phyloP scores from a whole-genome alignment of 352 stramenopile species.

The Elongisporangium prolatum region DNA sequence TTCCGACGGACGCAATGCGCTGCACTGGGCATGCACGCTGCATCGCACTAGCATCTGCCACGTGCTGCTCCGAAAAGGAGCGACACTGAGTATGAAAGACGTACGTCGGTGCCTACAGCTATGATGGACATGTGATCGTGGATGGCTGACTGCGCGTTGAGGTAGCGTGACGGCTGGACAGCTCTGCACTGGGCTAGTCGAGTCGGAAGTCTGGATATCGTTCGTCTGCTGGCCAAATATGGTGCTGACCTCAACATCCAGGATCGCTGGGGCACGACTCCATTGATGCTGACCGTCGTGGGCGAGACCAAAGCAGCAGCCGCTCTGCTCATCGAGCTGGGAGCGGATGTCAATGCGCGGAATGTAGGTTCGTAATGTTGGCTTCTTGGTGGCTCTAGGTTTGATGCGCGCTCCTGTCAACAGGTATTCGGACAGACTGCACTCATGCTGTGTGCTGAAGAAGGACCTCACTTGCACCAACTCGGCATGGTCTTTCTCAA shows the following conservation, averaged over 20 bases:
- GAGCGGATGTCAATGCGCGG: constrained; percentile 54
- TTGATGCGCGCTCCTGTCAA: not conserved
- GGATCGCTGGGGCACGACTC: constrained; percentile 73
- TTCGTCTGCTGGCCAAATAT: constrained; percentile 74
- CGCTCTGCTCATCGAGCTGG: constrained; percentile 65
- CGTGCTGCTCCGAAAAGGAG: constrained; percentile 79
- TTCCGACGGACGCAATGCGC: constrained; percentile 69
- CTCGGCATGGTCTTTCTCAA: constrained; percentile 76
- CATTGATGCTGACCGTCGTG: constrained; percentile 74
- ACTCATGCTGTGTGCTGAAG: constrained; percentile 66
- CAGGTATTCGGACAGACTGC: constrained; percentile 74
- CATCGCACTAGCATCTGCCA: constrained; percentile 75
- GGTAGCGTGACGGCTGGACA: constrained; percentile 61
- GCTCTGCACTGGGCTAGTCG: constrained; percentile 74
- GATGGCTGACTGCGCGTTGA: not conserved
- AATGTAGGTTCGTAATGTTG: constrained; percentile 32
- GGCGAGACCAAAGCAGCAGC: constrained; percentile 57
- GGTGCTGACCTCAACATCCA: constrained; percentile 68
- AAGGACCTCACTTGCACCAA: constrained; percentile 49
- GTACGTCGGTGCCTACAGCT: constrained; percentile 16
- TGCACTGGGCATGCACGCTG: constrained; percentile 78
- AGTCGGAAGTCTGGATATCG: constrained; percentile 66
- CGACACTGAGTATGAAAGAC: constrained; percentile 72
- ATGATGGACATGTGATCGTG: not conserved
- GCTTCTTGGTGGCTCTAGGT: not conserved